A percentile compares a stretch with the other conserved stretches of the same genome.
Evolutionary conservation across 352 stramenopile genomes (phyloP).

Genomic region (Phytophthora sojae): DNA sequence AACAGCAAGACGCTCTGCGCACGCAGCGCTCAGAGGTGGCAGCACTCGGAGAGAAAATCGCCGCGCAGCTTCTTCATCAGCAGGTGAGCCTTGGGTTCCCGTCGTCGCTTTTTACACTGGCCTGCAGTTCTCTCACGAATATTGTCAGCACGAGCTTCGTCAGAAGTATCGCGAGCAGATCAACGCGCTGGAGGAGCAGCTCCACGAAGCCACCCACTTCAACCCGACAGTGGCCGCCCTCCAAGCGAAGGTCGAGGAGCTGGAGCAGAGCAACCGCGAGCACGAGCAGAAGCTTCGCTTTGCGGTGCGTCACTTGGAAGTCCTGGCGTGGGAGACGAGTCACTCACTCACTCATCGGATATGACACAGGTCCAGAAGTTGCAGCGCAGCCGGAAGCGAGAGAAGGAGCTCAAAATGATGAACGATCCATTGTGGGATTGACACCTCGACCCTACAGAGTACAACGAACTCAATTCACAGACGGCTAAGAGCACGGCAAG

Average conservation of each 20-base stretch:
- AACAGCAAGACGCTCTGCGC: conserved; percentile 46
- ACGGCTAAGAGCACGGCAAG: conserved; percentile 18
- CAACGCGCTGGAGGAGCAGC: conserved; percentile 46
- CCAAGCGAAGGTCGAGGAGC: conserved; percentile 44
- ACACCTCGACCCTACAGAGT: conserved; percentile 35
- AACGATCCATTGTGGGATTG: conserved; percentile 78
- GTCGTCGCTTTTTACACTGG: too few species aligned
- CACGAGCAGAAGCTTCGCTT: conserved; percentile 75
- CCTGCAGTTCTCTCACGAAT: not conserved
- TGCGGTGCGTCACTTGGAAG: conserved; percentile 36
- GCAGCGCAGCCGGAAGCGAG: conserved; percentile 70
- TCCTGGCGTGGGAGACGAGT: not conserved
- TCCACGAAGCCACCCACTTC: conserved; percentile 52
- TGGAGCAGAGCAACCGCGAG: conserved; percentile 52
- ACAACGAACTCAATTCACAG: conserved; percentile 25
- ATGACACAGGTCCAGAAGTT: conserved; percentile 68
- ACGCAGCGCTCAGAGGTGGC: conserved; percentile 56
- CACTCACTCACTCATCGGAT: conserved; percentile 1
- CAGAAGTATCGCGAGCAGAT: conserved; percentile 58
- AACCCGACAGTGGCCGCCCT: conserved; percentile 62
- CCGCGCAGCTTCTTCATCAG: conserved; percentile 70
- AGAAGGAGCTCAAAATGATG: conserved; percentile 71
- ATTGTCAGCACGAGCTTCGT: conserved; percentile 59
- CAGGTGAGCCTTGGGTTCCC: conserved; percentile 39
- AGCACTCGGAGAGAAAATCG: conserved; percentile 71